phyloP scores from a whole-genome alignment of 495 filamentous ascomycete species.

The Xanthoparmelia taractica region DNA sequence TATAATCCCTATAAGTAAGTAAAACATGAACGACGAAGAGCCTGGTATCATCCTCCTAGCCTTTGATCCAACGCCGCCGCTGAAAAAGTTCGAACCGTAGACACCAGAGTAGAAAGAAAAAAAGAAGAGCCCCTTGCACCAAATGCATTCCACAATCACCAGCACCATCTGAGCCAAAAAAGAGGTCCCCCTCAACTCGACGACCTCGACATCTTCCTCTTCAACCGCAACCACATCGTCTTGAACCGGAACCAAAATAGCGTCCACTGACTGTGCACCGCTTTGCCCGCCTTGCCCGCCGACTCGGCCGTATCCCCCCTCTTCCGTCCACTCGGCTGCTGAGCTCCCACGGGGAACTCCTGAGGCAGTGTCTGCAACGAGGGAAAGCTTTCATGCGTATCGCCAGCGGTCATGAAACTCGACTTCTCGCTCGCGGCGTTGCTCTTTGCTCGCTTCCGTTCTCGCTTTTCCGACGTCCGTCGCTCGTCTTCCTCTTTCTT shows the following conservation, averaged over 20 bases:
- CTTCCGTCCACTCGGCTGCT: neutral
- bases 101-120: neutral
- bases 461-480: conserved; percentile 20
- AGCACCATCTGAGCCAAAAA: neutral
- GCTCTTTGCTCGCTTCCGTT: conserved; percentile 23
- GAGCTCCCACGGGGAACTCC: neutral
- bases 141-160: conserved; percentile 5
- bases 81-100: neutral
- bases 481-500: conserved; percentile 28
- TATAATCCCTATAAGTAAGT: too few relatives aligned
- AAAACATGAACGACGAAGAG: too few relatives aligned
- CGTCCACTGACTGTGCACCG: conserved; percentile 22
- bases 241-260: conserved; percentile 26
- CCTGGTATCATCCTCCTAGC: too few relatives aligned
- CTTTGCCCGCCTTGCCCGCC: conserved; percentile 24
- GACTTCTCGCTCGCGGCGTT: conserved; percentile 26
- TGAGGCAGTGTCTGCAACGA: neutral
- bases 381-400: neutral
- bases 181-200: neutral
- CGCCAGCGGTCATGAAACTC: conserved; percentile 12
- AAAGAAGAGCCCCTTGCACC: conserved; percentile 1
- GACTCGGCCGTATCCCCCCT: conserved; percentile 5
- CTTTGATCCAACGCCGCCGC: conserved; percentile 6
- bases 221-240: conserved; percentile 25
- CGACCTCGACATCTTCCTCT: conserved; percentile 20